Percentiles rank a stretch among this genome's conserved stretches.
Conservation (phyloP, 2,329 filamentous ascomycete genomes). For the Trichoderma brevicompactum region DNA sequence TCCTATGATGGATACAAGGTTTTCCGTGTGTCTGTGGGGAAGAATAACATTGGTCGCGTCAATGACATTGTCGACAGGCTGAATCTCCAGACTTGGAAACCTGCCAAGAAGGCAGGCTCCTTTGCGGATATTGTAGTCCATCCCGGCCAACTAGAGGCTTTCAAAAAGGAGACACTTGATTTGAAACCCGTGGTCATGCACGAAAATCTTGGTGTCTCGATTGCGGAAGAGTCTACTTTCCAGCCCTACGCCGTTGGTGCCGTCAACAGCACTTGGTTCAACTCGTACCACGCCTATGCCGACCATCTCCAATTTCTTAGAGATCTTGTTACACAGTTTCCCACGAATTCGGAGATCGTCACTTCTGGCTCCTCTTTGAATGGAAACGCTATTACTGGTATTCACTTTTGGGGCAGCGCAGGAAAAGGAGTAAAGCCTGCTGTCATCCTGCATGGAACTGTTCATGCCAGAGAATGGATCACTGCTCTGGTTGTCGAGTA, state of each 20-base stretch:
- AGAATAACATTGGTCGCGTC: conserved; percentile 39
- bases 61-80: conserved; percentile 43
- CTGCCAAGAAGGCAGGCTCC: conserved; percentile 41
- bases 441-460: conserved; percentile 60
- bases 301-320: conserved; percentile 55
- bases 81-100: conserved; percentile 46
- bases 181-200: conserved; percentile 45
- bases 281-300: conserved; percentile 56
- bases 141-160: conserved; percentile 41
- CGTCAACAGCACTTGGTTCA: conserved; percentile 51
- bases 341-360: conserved; percentile 54
- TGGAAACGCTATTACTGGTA: conserved; percentile 62
- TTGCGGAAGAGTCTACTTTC: conserved; percentile 43
- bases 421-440: conserved; percentile 54
- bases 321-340: conserved; percentile 49
- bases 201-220: conserved; percentile 46
- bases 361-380: conserved; percentile 53
- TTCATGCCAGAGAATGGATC: conserved; percentile 66
- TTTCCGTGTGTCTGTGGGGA: conserved; percentile 47
- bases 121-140: conserved; percentile 49
- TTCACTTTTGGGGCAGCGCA: conserved; percentile 57
- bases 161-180: conserved; percentile 40
- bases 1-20: conserved; percentile 53
- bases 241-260: conserved; percentile 30
- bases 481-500: conserved; percentile 61